Percentiles rank a stretch among this genome's conserved stretches.
These are phyloP conservation scores for Pseudonitzschia delicatissima DNA, from an alignment of 108 stramenopile genomes.

Conservation along the genomic window DNA sequence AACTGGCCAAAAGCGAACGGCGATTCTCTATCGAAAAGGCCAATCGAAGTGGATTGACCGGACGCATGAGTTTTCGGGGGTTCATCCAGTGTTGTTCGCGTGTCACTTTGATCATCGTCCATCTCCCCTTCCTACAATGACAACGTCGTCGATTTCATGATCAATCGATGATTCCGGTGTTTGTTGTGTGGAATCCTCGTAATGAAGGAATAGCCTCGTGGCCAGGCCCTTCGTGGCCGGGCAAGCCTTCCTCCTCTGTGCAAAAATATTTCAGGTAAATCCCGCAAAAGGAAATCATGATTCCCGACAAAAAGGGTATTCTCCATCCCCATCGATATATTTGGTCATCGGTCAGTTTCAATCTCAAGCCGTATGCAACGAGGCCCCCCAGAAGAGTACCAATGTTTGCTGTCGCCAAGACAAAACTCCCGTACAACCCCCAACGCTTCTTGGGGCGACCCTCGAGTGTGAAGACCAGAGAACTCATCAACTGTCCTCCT, in stretches of 20 bases:
- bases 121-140: not conserved
- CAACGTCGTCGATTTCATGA: slow-evolving; percentile 1
- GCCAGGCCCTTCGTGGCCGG: slow-evolving; percentile 21
- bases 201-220: too few relatives aligned
- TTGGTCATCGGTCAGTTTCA: slow-evolving; percentile 35
- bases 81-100: not conserved
- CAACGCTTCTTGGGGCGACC: slow-evolving; percentile 30
- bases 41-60: slow-evolving; percentile 53
- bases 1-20: slow-evolving; percentile 42
- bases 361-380: slow-evolving; percentile 40
- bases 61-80: slow-evolving; percentile 1
- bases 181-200: not conserved
- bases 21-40: slow-evolving; percentile 54
- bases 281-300: slow-evolving; percentile 52
- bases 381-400: slow-evolving; percentile 63
- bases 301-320: slow-evolving; percentile 66
- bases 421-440: slow-evolving; percentile 55
- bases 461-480: slow-evolving; percentile 73
- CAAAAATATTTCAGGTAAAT: slow-evolving; percentile 57
- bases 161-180: not conserved
- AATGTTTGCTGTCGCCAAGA: slow-evolving; percentile 62
- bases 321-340: slow-evolving; percentile 67
- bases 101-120: not conserved
- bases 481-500: slow-evolving; percentile 76
- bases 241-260: slow-evolving; percentile 39